Base-by-base conservation (phyloP, 2,329 filamentous ascomycete species). In the Mollisia scopiformis region DNA sequence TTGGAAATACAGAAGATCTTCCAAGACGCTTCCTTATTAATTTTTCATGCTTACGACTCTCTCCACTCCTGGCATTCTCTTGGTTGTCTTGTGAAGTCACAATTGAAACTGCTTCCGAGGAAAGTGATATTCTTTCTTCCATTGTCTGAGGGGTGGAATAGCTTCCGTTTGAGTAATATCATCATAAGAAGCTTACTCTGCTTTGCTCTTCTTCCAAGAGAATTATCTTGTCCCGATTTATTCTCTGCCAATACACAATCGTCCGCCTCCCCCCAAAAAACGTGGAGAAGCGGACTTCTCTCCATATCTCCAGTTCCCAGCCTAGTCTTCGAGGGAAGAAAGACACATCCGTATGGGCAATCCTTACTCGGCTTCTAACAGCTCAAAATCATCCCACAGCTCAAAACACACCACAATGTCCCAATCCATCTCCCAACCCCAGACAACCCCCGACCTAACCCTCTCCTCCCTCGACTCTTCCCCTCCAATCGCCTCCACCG, bases 401-500 rank as follows among this genome's bases (percentile, higher is more conserved):
- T 19, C 19, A 16, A 7, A 43, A 19, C 10, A 43, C 25, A 33
- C 41, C 53, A 46, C 10, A 33, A 61, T 61, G 58, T 61, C 63
- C 30, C 56, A 62, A 53, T 47, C 55, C 54, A 57, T 55, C 21
- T 28, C 28, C n/a, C 25, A 35, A 13, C 21, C 56, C n/a, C 28
- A 28, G 10, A n/a, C 55, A 14, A 21, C 51, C 2, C 21, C 30
- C 16, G 13, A 51, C 13, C 28, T 58, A 46, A 23, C 51, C 25
- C 23, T 55, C 33, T 37, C 35, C 28, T 39, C 28, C 52, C 33
- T 50, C 63, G 35, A 35, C 57, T 47, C 39, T 19, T 16, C 37
- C n/a, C 62, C 63, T 28, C 57, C 64, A 49, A 54, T 58, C 27
- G 66, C 66, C 3, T 62, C 64, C 57, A 66, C 61, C 28, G 41